phyloP scores from a whole-genome alignment of 805 yeast genomes.

The Wickerhamomyces bovis region DNA sequence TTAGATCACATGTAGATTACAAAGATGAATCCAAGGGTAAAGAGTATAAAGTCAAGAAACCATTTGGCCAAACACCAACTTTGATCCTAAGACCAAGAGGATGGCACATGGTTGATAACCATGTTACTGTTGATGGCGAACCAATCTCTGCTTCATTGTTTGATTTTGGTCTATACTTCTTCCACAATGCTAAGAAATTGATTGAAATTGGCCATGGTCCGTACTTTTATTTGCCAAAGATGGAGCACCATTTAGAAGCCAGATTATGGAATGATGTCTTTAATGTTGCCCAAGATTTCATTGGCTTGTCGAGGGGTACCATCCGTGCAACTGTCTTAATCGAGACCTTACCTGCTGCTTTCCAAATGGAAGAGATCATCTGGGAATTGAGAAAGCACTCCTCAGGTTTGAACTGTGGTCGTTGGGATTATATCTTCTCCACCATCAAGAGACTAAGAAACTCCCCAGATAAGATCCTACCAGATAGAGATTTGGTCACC shows the following conservation, averaged over 20 bases:
- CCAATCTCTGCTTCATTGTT: constrained; percentile 73
- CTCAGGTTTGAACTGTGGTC: constrained; percentile 79
- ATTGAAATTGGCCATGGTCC: constrained; percentile 69
- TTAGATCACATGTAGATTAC: constrained; percentile 59
- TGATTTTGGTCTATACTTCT: constrained; percentile 76
- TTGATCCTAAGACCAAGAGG: constrained; percentile 84
- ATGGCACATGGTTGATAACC: constrained; percentile 78
- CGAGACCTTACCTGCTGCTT: constrained; percentile 81
- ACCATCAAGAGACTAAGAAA: constrained; percentile 71
- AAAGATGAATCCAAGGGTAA: constrained; percentile 25
- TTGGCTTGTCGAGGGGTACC: constrained; percentile 67
- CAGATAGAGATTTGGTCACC: constrained; percentile 75
- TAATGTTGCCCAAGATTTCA: constrained; percentile 66
- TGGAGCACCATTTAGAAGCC: constrained; percentile 84
- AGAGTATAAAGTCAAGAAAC: constrained; percentile 27
- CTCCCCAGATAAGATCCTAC: constrained; percentile 60
- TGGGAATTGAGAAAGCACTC: constrained; percentile 73
- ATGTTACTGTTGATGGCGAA: constrained; percentile 64
- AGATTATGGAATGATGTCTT: constrained; percentile 79
- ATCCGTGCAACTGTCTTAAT: constrained; percentile 76
- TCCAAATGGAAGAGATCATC: constrained; percentile 81
- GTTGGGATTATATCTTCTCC: constrained; percentile 86
- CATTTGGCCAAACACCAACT: constrained; percentile 59
- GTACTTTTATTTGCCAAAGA: constrained; percentile 76
- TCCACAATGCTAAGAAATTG: constrained; percentile 61